phyloP scores from a whole-genome alignment of 129 eudicot species.

The Lonicera japonica region DNA sequence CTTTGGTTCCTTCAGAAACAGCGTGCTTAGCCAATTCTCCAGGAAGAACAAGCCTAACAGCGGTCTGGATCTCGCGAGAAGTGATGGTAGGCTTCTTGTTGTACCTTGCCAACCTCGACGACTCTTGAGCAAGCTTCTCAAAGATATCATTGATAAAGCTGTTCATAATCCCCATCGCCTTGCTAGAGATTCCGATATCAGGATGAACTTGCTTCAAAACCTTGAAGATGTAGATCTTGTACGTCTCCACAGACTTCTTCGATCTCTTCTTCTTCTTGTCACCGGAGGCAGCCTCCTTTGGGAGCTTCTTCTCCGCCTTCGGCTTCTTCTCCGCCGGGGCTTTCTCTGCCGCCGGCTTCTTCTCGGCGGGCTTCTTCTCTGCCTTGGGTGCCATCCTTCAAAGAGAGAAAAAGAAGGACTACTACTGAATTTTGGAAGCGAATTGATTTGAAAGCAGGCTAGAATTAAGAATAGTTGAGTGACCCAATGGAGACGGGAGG shows the following conservation, averaged over 20 bases:
- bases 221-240: constrained; percentile 46
- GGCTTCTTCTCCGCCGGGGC: constrained; percentile 36
- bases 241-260: constrained; percentile 31
- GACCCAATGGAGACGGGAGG: neutral
- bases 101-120: constrained; percentile 19
- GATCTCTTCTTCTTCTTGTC: constrained; percentile 32
- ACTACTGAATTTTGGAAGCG: neutral
- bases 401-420: neutral
- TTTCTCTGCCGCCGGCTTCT: constrained; percentile 35
- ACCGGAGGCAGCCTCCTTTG: constrained; percentile 19
- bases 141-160: constrained; percentile 34
- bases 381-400: constrained; percentile 52
- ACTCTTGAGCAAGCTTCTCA: constrained; percentile 27
- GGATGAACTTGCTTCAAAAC: constrained; percentile 36
- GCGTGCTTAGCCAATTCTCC: constrained; percentile 41
- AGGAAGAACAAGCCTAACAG: constrained; percentile 32
- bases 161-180: constrained; percentile 40
- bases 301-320: constrained; percentile 26
- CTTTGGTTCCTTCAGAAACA: constrained; percentile 38
- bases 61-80: constrained; percentile 36
- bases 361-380: constrained; percentile 43
- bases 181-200: constrained; percentile 35
- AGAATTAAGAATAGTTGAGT: neutral
- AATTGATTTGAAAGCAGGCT: neutral
- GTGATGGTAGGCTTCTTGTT: constrained; percentile 39